phyloP scores from a whole-genome alignment of 2,329 filamentous ascomycete genomes.

The Diaporthe aspalathi region DNA sequence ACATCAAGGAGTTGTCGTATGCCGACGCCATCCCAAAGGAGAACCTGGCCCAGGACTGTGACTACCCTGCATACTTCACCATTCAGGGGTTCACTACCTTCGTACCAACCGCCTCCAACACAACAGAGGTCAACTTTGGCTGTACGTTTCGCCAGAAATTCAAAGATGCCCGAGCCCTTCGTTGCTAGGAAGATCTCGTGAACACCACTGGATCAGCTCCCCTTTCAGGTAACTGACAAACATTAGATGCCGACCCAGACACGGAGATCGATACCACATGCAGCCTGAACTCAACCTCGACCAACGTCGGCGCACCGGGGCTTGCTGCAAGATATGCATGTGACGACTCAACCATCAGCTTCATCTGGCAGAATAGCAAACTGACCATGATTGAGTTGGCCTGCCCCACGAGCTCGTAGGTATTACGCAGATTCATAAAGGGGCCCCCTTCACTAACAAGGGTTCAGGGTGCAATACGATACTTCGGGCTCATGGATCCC shows the following conservation, averaged over 20 bases:
- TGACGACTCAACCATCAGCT: slow-evolving; percentile 54
- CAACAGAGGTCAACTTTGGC: slow-evolving; percentile 53
- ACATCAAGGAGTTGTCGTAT: slow-evolving; percentile 12
- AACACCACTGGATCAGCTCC: not conserved
- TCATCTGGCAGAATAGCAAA: slow-evolving; percentile 54
- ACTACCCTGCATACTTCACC: slow-evolving; percentile 53
- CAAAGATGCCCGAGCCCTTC: not conserved
- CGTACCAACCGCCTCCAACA: slow-evolving; percentile 47
- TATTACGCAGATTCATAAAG: not conserved
- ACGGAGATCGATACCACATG: slow-evolving; percentile 57
- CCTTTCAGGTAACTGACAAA: not conserved
- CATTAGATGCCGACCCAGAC: slow-evolving; percentile 47
- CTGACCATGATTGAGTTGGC: slow-evolving; percentile 59
- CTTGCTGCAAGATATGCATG: slow-evolving; percentile 56
- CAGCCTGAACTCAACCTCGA: slow-evolving; percentile 56
- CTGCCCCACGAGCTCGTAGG: slow-evolving; percentile 47
- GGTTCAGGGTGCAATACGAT: slow-evolving; percentile 21
- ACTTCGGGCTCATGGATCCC: slow-evolving; percentile 37
- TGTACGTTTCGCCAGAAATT: slow-evolving; percentile 43
- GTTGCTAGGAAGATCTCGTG: not conserved
- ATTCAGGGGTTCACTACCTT: slow-evolving; percentile 52
- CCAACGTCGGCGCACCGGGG: slow-evolving; percentile 47
- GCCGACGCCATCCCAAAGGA: slow-evolving; percentile 27
- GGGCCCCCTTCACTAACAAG: slow-evolving; percentile 4
- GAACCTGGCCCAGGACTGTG: slow-evolving; percentile 45